phyloP scores from a whole-genome alignment of 192 early-diverging fungal species.

The Coemansia sp. region DNA sequence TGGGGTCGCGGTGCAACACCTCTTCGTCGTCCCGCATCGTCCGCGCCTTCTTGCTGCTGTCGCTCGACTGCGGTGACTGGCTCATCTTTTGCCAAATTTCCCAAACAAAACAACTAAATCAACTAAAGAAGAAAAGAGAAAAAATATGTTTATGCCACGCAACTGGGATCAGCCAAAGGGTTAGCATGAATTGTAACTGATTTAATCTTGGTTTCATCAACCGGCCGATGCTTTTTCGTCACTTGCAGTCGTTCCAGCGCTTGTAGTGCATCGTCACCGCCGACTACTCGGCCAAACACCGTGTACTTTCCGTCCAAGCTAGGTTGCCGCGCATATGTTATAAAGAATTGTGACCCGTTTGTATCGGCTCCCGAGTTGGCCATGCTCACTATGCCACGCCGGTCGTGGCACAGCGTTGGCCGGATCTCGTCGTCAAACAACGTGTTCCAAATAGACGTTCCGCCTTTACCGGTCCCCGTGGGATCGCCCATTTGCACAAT shows the following conservation, averaged over 20 bases:
- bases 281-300: conserved; percentile 70
- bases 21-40: conserved; percentile 41
- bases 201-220: conserved; percentile 72
- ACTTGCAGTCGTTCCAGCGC: conserved; percentile 85
- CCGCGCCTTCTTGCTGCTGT: conserved; percentile 8
- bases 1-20: conserved; percentile 44
- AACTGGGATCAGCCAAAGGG: conserved; percentile 74
- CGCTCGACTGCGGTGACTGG: neutral
- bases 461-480: conserved; percentile 83
- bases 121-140: neutral
- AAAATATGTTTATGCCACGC: conserved; percentile 15
- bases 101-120: neutral
- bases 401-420: conserved; percentile 79
- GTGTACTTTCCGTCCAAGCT: conserved; percentile 91
- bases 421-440: conserved; percentile 82
- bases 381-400: conserved; percentile 87
- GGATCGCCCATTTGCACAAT: conserved; percentile 92
- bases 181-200: conserved; percentile 91
- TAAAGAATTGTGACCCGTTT: conserved; percentile 90
- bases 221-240: conserved; percentile 76
- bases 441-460: conserved; percentile 80
- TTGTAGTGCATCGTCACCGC: conserved; percentile 76
- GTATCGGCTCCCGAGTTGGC: conserved; percentile 88
- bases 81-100: conserved; percentile 1
- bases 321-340: conserved; percentile 82